Percentiles rank a stretch among this genome's conserved stretches.
phyloP scores from a whole-genome alignment of 129 eudicot species.

The Artemisia tridentata region DNA sequence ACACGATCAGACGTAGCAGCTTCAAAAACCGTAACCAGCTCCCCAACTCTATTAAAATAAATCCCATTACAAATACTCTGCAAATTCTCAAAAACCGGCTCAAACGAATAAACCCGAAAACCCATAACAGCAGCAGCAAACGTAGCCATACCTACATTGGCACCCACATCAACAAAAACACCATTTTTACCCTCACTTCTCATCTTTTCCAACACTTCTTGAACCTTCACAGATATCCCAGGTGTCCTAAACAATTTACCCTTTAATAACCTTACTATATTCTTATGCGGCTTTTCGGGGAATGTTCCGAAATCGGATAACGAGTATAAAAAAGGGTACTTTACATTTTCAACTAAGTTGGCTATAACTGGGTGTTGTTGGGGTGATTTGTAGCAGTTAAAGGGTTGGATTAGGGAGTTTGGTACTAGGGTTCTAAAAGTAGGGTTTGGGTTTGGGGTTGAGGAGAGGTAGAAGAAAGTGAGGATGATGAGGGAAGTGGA shows the following conservation, averaged over 20 bases:
- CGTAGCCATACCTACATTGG: slow-evolving; percentile 95
- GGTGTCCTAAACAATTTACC: slow-evolving; percentile 76
- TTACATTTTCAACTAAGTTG: slow-evolving; percentile 69
- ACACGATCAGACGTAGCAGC: slow-evolving; percentile 86
- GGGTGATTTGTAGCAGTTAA: slow-evolving; percentile 67
- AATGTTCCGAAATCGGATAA: slow-evolving; percentile 74
- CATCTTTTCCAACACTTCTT: slow-evolving; percentile 68
- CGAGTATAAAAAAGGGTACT: slow-evolving; percentile 72
- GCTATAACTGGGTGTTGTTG: slow-evolving; percentile 88
- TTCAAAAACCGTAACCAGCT: slow-evolving; percentile 72
- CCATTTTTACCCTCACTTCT: slow-evolving; percentile 53
- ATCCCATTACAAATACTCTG: slow-evolving; percentile 94
- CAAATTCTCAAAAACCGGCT: slow-evolving; percentile 92
- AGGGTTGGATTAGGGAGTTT: slow-evolving; percentile 50
- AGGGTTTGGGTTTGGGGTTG: slow-evolving; percentile 35
- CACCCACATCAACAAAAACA: slow-evolving; percentile 81
- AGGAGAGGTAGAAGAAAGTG: slow-evolving; percentile 54
- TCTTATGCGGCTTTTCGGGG: slow-evolving; percentile 95
- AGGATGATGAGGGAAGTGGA: slow-evolving; percentile 67
- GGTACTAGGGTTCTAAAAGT: slow-evolving; percentile 11
- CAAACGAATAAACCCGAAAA: slow-evolving; percentile 74
- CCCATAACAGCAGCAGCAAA: slow-evolving; percentile 99
- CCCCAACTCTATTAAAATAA: slow-evolving; percentile 72
- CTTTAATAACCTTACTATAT: slow-evolving; percentile 70
- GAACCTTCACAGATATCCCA: slow-evolving; percentile 76